A percentile compares a stretch with the other conserved stretches of the same genome.
phyloP scores from a whole-genome alignment of 2,329 filamentous ascomycete genomes.

The Ascochyta fabae region DNA sequence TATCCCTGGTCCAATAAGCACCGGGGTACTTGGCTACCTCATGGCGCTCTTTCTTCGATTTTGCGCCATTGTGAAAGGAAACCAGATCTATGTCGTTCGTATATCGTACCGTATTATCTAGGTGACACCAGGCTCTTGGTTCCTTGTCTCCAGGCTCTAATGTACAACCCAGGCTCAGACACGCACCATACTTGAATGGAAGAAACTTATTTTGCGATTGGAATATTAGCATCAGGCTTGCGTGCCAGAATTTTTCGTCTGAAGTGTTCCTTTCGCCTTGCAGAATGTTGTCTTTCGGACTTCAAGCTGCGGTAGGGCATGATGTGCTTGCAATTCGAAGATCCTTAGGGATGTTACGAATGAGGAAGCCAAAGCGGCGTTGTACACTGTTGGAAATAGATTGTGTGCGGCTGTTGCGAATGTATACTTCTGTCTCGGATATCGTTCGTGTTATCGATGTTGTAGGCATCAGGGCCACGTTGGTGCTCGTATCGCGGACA shows the following conservation, averaged over 20 bases:
- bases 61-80: conserved; percentile 2
- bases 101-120: conserved; percentile 3
- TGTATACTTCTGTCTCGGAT: conserved; percentile 16
- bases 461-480: conserved; percentile 5
- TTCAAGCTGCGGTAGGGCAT: conserved; percentile 12
- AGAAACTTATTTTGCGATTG: not conserved
- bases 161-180: conserved; percentile 15
- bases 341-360: conserved; percentile 7
- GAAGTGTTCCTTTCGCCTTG: conserved; percentile 5
- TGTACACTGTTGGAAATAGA: conserved; percentile 10
- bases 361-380: conserved; percentile 20
- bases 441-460: no score
- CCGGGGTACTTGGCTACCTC: not conserved
- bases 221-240: conserved; percentile 8
- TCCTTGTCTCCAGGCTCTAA: not conserved
- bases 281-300: conserved; percentile 15
- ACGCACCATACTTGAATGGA: not conserved
- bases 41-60: not conserved
- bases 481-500: conserved; percentile 9
- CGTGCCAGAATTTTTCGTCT: conserved; percentile 8
- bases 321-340: not conserved
- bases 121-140: conserved; percentile 17
- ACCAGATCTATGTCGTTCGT: conserved; percentile 3
- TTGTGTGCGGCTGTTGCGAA: conserved; percentile 14
- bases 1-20: not conserved